These are phyloP conservation scores for Trichocladium antarcticum DNA, from an alignment of 495 filamentous ascomycete species.

Conservation along the genomic window DNA sequence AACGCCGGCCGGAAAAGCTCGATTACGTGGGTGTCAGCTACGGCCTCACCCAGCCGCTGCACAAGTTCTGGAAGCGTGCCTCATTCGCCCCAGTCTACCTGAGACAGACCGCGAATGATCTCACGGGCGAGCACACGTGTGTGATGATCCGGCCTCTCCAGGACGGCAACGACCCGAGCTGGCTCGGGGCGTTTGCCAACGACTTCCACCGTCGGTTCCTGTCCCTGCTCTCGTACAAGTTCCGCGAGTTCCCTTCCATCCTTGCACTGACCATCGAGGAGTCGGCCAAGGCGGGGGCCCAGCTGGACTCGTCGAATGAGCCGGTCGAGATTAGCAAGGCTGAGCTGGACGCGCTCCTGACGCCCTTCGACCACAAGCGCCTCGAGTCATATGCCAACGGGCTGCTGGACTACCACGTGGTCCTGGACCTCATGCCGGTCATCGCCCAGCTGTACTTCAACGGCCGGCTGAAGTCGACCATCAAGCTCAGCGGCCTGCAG, in stretches of 20 bases:
- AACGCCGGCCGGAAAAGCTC: constrained; percentile 66
- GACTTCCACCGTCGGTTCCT: constrained; percentile 93
- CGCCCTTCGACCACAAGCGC: constrained; percentile 88
- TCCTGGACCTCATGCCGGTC: constrained; percentile 80
- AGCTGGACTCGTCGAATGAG: constrained; percentile 41
- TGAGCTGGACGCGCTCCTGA: constrained; percentile 63
- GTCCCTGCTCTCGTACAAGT: constrained; percentile 78
- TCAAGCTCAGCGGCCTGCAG: constrained; percentile 69
- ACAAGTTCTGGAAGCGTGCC: constrained; percentile 91
- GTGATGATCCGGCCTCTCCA: constrained; percentile 84
- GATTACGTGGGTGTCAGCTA: constrained; percentile 96
- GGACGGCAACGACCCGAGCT: constrained; percentile 53
- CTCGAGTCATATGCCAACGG: constrained; percentile 93
- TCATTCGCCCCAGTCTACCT: constrained; percentile 87
- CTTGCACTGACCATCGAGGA: constrained; percentile 82
- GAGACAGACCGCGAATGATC: constrained; percentile 87
- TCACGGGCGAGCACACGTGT: constrained; percentile 95
- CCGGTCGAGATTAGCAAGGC: constrained; percentile 50
- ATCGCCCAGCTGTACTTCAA: constrained; percentile 76
- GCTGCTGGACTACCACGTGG: constrained; percentile 93
- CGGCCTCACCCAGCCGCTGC: constrained; percentile 75
- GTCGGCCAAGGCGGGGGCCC: constrained; percentile 64
- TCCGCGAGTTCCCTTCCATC: constrained; percentile 71
- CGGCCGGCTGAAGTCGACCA: constrained; percentile 51
- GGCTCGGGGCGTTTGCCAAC: constrained; percentile 79